Percentiles rank a stretch among this genome's conserved stretches.
These are phyloP conservation scores for Russula brevipes DNA, from an alignment of 768 basidiomycete genomes.

Conservation along the genomic window DNA sequence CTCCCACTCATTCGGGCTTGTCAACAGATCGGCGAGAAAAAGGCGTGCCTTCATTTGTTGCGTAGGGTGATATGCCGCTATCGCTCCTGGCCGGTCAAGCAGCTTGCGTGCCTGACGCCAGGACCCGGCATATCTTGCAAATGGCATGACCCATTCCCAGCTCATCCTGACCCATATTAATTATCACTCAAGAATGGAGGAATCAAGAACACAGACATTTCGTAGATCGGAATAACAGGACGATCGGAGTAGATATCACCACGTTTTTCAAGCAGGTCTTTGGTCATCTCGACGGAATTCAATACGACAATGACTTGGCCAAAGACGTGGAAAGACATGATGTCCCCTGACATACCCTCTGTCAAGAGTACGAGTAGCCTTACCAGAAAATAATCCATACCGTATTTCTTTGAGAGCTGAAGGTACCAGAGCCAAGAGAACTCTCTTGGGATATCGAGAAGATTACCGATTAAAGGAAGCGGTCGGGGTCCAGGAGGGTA, in stretches of 20 bases:
- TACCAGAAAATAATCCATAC: not conserved
- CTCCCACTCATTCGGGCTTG: not conserved
- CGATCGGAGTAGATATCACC: slow-evolving; percentile 21
- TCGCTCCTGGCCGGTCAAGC: not conserved
- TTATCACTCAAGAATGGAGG: too few relatives aligned
- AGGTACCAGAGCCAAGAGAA: slow-evolving; percentile 14
- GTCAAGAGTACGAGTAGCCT: not conserved
- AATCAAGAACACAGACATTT: not conserved
- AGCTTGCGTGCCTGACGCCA: not conserved
- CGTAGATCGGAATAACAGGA: not conserved
- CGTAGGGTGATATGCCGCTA: not conserved
- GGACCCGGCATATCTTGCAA: not conserved
- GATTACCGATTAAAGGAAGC: slow-evolving; percentile 15
- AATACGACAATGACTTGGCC: slow-evolving; percentile 23
- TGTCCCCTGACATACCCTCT: not conserved
- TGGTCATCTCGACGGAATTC: not conserved
- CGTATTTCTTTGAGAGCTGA: slow-evolving; percentile 12
- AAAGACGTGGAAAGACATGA: slow-evolving; percentile 33
- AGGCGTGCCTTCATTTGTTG: not conserved
- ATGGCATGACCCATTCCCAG: not conserved
- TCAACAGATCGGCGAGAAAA: slow-evolving; percentile 3
- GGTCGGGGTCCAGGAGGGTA: slow-evolving; percentile 11
- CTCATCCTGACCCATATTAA: slow-evolving; percentile 1
- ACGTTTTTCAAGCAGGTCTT: not conserved
- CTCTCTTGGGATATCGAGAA: slow-evolving; percentile 22